Conservation (phyloP, 176 grass and related monocot genomes). For the Triticum monococcum region DNA sequence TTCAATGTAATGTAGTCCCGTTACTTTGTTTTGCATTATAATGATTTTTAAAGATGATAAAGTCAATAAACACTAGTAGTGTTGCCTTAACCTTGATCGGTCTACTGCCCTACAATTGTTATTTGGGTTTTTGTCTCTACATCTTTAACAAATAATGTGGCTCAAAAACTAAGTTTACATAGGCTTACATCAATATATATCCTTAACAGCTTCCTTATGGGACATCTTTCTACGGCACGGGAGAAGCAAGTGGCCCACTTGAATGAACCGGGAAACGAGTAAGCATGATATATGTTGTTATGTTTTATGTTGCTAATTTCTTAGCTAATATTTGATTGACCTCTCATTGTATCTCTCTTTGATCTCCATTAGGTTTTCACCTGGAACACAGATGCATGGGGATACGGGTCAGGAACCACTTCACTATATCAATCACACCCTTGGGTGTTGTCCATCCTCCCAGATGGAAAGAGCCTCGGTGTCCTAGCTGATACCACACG, state of each 20-base stretch:
- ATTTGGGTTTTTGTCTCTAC: not conserved
- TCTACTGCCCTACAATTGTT: not conserved
- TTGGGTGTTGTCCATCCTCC: slow-evolving; percentile 78
- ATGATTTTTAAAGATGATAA: not conserved
- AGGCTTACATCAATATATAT: slow-evolving; percentile 13
- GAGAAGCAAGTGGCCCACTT: slow-evolving; percentile 86
- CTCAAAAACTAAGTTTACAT: not conserved
- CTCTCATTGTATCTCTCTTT: not conserved
- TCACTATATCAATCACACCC: slow-evolving; percentile 93
- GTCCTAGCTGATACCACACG: slow-evolving; percentile 80
- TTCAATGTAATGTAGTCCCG: not conserved
- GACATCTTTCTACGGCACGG: slow-evolving; percentile 87
- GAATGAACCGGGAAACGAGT: slow-evolving; percentile 90
- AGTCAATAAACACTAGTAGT: not conserved
- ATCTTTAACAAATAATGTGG: not conserved
- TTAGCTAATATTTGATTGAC: not conserved
- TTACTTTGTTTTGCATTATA: not conserved
- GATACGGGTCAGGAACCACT: slow-evolving; percentile 72
- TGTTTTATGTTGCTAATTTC: not conserved
- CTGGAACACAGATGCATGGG: slow-evolving; percentile 96
- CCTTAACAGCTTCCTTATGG: slow-evolving; percentile 60
- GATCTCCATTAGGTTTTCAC: slow-evolving; percentile 64
- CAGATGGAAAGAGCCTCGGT: slow-evolving; percentile 76
- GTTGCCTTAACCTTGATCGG: not conserved
- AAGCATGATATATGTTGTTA: slow-evolving; percentile 6